Conservation (phyloP, 495 filamentous ascomycete genomes). For the Daldinia vernicosa region DNA sequence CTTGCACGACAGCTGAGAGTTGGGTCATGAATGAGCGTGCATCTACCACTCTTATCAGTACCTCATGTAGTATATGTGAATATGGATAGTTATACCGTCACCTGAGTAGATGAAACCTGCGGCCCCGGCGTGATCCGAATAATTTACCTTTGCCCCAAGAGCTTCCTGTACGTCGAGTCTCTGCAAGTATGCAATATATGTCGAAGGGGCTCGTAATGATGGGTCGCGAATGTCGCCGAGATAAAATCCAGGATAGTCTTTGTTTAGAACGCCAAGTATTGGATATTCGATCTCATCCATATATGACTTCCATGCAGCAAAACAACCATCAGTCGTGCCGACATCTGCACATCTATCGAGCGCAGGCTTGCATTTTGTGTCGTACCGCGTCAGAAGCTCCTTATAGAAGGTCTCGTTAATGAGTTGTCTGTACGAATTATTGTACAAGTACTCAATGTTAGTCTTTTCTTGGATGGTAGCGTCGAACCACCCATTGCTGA, state of each 20-base stretch:
- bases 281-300: not conserved
- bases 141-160: not conserved
- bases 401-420: constrained; percentile 56
- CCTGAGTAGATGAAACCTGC: not conserved
- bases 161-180: constrained; percentile 43
- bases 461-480: constrained; percentile 58
- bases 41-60: not conserved
- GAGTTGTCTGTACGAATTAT: constrained; percentile 62
- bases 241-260: constrained; percentile 50
- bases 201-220: constrained; percentile 57
- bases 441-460: constrained; percentile 61
- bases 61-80: not conserved
- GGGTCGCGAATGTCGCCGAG: constrained; percentile 62
- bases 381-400: constrained; percentile 51
- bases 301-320: not conserved
- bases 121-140: not conserved
- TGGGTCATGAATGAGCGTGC: not conserved
- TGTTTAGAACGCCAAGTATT: constrained; percentile 28
- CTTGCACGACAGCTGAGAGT: not conserved
- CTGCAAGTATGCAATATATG: constrained; percentile 57
- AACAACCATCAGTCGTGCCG: not conserved
- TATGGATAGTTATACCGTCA: not conserved
- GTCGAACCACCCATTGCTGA: constrained; percentile 69
- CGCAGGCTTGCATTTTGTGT: constrained; percentile 53
- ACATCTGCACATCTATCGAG: constrained; percentile 47